These are phyloP conservation scores for Chytriomyces sp. DNA, from an alignment of 192 early-diverging fungal species.

Conservation along the genomic window DNA sequence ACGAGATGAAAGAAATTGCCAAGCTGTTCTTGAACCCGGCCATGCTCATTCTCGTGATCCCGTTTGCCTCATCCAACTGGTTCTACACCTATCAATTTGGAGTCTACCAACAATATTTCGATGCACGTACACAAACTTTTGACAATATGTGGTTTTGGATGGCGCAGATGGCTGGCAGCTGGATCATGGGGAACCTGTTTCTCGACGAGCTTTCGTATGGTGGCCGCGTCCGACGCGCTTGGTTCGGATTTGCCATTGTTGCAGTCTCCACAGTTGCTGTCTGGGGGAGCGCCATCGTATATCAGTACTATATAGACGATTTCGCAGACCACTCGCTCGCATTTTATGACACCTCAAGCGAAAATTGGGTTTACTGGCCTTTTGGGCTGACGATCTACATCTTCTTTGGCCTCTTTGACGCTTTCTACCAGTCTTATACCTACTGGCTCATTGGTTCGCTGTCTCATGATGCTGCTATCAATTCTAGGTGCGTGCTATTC, in stretches of 20 bases:
- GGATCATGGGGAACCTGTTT: slow-evolving; percentile 61
- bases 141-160: slow-evolving; percentile 79
- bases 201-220: slow-evolving; percentile 28
- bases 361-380: neutral
- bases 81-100: slow-evolving; percentile 79
- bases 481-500: neutral
- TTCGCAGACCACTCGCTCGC: slow-evolving; percentile 43
- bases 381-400: slow-evolving; percentile 60
- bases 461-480: slow-evolving; percentile 66
- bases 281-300: slow-evolving; percentile 63
- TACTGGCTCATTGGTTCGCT: slow-evolving; percentile 85
- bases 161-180: slow-evolving; percentile 69
- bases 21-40: slow-evolving; percentile 67
- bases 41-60: slow-evolving; percentile 65
- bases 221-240: neutral
- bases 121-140: slow-evolving; percentile 64
- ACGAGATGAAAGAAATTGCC: slow-evolving; percentile 55
- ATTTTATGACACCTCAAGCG: neutral
- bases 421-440: slow-evolving; percentile 72
- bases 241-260: slow-evolving; percentile 31
- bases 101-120: too few species aligned
- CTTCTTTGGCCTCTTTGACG: slow-evolving; percentile 71
- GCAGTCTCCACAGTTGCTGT: slow-evolving; percentile 56
- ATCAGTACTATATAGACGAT: slow-evolving; percentile 55
- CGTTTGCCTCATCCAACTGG: slow-evolving; percentile 77